Percentiles rank a stretch among this genome's conserved stretches.
Evolutionary conservation across 176 grass and related monocot species (phyloP).

Genomic region (Cymbopogon citratus): DNA sequence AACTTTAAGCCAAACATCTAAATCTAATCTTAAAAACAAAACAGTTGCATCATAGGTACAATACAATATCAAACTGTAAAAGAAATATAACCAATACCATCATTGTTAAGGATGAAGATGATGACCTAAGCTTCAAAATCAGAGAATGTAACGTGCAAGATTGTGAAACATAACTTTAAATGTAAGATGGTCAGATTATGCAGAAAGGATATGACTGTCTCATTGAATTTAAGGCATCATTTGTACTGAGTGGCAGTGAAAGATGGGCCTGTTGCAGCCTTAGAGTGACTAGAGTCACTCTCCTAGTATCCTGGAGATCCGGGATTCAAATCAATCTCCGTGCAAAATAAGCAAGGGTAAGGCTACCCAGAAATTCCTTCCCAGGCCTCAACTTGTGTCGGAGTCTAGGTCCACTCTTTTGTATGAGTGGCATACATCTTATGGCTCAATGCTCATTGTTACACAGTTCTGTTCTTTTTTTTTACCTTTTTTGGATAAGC

Average conservation of each 20-base stretch:
- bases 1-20: not conserved
- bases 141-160: not conserved
- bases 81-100: not conserved
- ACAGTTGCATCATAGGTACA: not conserved
- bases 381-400: no score
- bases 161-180: not conserved
- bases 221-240: not conserved
- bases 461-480: no score
- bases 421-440: no score
- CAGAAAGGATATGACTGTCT: not conserved
- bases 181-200: not conserved
- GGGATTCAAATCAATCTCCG: no score
- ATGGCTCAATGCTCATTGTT: no score
- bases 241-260: not conserved
- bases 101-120: not conserved
- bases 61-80: not conserved
- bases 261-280: not conserved
- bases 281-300: no score
- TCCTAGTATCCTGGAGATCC: no score
- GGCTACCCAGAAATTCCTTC: no score
- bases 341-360: no score
- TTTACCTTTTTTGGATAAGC: no score
- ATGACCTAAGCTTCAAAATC: not conserved
- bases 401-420: no score
- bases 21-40: not conserved